Base-by-base conservation (phyloP, 306 rosid genomes). In the Lathyrus oleraceus region DNA sequence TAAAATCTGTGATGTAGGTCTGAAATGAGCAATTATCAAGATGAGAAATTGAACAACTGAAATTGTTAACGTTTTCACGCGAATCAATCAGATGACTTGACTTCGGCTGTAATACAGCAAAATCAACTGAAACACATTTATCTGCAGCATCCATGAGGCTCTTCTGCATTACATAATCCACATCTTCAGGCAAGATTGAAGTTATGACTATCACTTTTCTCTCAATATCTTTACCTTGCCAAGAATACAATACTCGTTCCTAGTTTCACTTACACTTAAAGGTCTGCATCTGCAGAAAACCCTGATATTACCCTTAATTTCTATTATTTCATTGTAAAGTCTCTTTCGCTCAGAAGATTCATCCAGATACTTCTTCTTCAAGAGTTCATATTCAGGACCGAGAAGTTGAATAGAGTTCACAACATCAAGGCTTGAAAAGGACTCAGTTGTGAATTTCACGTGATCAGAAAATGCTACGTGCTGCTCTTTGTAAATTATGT, bases 221-320 rank as follows among this genome's bases (percentile, higher is more conserved):
- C 87, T 74, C 86, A 56, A 85, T 86, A 65, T 90, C 91, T 84
- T 81, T 84, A 59, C 87, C 85, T 81, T 82, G 85, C 93, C 93
- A 87, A 35, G 92, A 85, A 74, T 80, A 90, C 79, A 90, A 49
- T 21, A 90, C 89, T 74, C 69, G 27, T 23, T 23, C 27, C 27
- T 23, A 23, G 27, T 78, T 80, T 94, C 97, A 57, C 60, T 80
- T 71, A 73, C 78, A 71, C 78, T 94, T 70, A 94, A 64, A 8
- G 99, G 99, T 78, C 97, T 84, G 61, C 97, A 90, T 88, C 99
- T 86, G 87, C 97, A 94, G 81, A 87, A 94, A 67, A 94, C 97
- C 77, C 97, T 83, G 44, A 94, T 94, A 54, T 91, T 94, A 25
- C 97, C 97, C 81, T 80, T 90, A 35, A 91, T 81, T 86, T 94